Evolutionary conservation across 768 basidiomycete genomes (phyloP).

Genomic region (Serendipita sp.): DNA sequence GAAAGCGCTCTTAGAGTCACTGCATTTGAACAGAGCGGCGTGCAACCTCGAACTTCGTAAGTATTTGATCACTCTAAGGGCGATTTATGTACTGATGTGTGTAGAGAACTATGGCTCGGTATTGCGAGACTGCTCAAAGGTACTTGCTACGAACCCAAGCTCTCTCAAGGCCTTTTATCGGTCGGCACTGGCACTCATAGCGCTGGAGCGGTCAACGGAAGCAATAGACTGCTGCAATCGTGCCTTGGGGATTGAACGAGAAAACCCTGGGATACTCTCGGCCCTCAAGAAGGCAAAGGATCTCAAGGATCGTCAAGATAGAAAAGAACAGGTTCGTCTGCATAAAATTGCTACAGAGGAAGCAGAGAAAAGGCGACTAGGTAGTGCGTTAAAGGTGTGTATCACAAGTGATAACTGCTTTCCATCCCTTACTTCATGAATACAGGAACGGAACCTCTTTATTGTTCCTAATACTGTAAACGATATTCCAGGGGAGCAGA

Average conservation of each 20-base stretch:
- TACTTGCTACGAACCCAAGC: slow-evolving; percentile 40
- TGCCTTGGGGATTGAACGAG: slow-evolving; percentile 42
- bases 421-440: slow-evolving; percentile 6
- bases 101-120: slow-evolving; percentile 81
- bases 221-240: slow-evolving; percentile 66
- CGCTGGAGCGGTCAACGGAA: slow-evolving; percentile 62
- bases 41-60: slow-evolving; percentile 79
- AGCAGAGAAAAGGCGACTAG: slow-evolving; percentile 33
- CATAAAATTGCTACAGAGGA: slow-evolving; percentile 34
- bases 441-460: slow-evolving; percentile 60
- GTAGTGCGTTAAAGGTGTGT: slow-evolving; percentile 49
- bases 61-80: slow-evolving; percentile 16
- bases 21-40: slow-evolving; percentile 82
- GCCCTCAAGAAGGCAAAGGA: slow-evolving; percentile 20
- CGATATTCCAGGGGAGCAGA: slow-evolving; percentile 21
- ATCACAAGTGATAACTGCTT: not conserved
- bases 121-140: slow-evolving; percentile 68
- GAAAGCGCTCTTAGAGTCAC: slow-evolving; percentile 36
- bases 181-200: slow-evolving; percentile 59
- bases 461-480: slow-evolving; percentile 31
- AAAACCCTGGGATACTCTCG: slow-evolving; percentile 38
- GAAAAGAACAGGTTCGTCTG: slow-evolving; percentile 32
- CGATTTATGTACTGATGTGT: not conserved
- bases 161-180: slow-evolving; percentile 80
- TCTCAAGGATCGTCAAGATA: slow-evolving; percentile 28